Base-by-base conservation (phyloP, 768 basidiomycete species). In the Cubamyces sp. region DNA sequence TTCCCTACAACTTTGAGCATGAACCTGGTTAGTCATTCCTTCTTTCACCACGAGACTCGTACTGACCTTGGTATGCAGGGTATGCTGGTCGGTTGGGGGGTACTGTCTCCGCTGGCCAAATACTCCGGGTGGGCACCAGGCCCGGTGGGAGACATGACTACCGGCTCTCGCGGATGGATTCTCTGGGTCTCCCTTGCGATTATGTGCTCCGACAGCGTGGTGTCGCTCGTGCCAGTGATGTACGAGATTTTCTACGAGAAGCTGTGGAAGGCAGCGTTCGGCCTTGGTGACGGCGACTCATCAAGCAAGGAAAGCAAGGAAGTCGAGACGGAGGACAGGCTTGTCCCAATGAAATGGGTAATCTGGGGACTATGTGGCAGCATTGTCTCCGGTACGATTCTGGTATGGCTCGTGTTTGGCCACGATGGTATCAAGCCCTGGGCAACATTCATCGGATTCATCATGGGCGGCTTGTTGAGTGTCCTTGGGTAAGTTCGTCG, bases 161-260 rank as follows among this genome's bases (percentile, higher is more conserved):
- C 82, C 61, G 96, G 96, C 43, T 88, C 94, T n/a, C 85, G 96
- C 54, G 93, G 93, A 37, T 96, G 94, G 94, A 94, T 96, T 57
- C 84, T 98, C n/a, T 98, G 96, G 96, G 83, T 88, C 21, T 91
- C 94, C 0, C 82, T 98, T 39, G 96, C 95, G 4, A 91, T 96
- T 69, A 98, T 98, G 96, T 93, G 90, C 73, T 84, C 94, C 39
- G 96, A 98, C 75, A 90, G 89, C 54, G 74, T 98, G 61, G 82
- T 98, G 40, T 94, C 93, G 11, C 85, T 98, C 26, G 66, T 93
- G 18, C 93, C 95, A 19, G 86, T 94, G 61, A 74, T 84, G 43
- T 72, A 79, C 54, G 87, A 88, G 58, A 85, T 84, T 56, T 50
- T 82, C 25, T 61, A 66, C 57, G 74, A 70, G 74, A 78, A 69